Evolutionary conservation across 176 grass and related monocot species (phyloP), one percentile per base, ranked within the genome.

Genomic region (Otatea glauca): DNA sequence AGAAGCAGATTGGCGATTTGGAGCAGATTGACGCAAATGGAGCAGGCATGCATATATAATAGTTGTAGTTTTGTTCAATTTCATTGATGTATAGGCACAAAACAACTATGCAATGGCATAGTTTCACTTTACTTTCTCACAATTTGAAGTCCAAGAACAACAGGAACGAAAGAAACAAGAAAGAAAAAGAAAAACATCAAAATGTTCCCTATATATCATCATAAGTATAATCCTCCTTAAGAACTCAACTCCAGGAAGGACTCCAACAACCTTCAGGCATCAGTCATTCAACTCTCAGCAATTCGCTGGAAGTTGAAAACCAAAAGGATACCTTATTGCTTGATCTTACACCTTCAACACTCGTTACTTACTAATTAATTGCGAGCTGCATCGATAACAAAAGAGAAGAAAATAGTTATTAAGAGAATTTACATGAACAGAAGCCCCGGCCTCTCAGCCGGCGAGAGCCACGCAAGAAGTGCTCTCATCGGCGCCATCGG

Each of bases 161-260:
- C 27, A 62, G 7, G 53, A 70, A 59, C 16, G 56, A 14, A 75
- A 50, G 34, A 6, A 83, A 45, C 10, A 32, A 50, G 18, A 50
- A 51, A 5, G 62, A 59, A 75, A 58, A 50, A 68, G 4, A n/a
- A 67, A 68, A 80, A 61, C 13, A 74, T 15, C 14, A 39, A 54
- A 81, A 72, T 56, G 75, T 86, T 82, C 82, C 44, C 44, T 86
- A 67, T 59, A 59, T 79, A 45, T 37, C 47, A 79, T 79, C 54
- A 13, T 70, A 62, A 74, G 55, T 80, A 91, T 79, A 74, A 68
- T 55, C 88, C 68, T 79, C 74, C 74, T 87, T 55, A 84, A 75
- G 89, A 80, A 84, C 84, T 79, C 75, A 86, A 84, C 80, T 84
- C 80, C 72, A 84, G 88, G 74, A 87, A 83, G 84, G 88, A 79